Evolutionary conservation across 2,329 filamentous ascomycete genomes (phyloP).

Genomic region (Paecilomyces dactylethromorphus): DNA sequence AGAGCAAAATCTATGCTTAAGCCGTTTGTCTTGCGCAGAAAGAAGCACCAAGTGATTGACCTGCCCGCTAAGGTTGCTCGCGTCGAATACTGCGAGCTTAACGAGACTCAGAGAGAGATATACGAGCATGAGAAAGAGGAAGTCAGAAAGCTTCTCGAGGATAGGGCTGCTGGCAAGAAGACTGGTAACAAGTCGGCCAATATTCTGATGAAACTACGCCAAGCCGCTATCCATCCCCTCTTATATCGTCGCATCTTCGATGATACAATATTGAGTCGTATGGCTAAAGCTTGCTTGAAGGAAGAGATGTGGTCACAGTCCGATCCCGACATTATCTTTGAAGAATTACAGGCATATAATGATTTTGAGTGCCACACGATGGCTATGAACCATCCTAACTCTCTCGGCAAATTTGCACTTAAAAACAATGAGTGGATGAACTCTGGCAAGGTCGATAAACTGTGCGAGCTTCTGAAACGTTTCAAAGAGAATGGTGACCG

Average conservation of each 20-base stretch:
- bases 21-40: constrained; percentile 87
- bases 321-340: constrained; percentile 46
- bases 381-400: constrained; percentile 47
- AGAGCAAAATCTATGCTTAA: constrained; percentile 87
- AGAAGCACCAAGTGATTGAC: constrained; percentile 87
- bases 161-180: constrained; percentile 51
- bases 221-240: constrained; percentile 85
- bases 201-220: constrained; percentile 82
- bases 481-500: constrained; percentile 80
- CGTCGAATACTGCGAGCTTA: constrained; percentile 77
- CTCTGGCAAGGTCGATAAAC: constrained; percentile 77
- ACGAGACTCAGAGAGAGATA: constrained; percentile 61
- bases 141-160: constrained; percentile 54
- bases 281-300: constrained; percentile 69
- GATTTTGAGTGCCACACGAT: constrained; percentile 58
- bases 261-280: constrained; percentile 66
- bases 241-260: constrained; percentile 77
- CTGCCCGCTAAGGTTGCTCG: constrained; percentile 73
- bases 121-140: constrained; percentile 65
- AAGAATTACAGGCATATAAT: constrained; percentile 49
- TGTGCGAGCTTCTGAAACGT: constrained; percentile 64
- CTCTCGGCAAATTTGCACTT: constrained; percentile 51
- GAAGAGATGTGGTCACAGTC: constrained; percentile 52
- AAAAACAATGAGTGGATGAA: constrained; percentile 60
- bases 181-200: constrained; percentile 52